A percentile compares a stretch with the other conserved stretches of the same genome.
Evolutionary conservation across 176 grass and related monocot genomes (phyloP).

Genomic region (Aegilops longissima): DNA sequence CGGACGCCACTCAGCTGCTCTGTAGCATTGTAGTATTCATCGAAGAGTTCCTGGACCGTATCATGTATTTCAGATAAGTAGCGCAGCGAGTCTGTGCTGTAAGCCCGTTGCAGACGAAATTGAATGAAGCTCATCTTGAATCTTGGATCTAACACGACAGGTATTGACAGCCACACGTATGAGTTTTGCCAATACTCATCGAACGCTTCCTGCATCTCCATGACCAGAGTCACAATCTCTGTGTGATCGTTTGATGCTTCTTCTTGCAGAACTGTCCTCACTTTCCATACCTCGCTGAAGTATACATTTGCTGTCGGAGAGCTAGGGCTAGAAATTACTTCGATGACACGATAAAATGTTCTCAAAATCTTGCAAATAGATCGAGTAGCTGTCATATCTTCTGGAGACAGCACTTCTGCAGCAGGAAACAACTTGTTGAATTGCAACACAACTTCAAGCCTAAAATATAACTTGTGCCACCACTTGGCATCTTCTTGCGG

Average conservation of each 20-base stretch:
- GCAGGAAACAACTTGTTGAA: conserved; percentile 48
- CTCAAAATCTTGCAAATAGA: conserved; percentile 51
- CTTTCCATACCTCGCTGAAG: conserved; percentile 59
- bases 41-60: conserved; percentile 38
- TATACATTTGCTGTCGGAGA: conserved; percentile 41
- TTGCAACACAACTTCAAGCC: conserved; percentile 53
- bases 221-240: conserved; percentile 25
- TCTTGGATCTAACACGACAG: conserved; percentile 50
- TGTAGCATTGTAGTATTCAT: conserved; percentile 32
- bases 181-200: conserved; percentile 43
- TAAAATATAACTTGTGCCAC: conserved; percentile 54
- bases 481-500: conserved; percentile 48
- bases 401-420: conserved; percentile 26
- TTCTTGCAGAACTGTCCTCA: conserved; percentile 49
- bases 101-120: conserved; percentile 47
- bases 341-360: conserved; percentile 46
- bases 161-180: conserved; percentile 48
- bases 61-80: conserved; percentile 32
- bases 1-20: conserved; percentile 4
- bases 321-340: conserved; percentile 39
- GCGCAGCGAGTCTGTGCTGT: conserved; percentile 17
- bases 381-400: conserved; percentile 28
- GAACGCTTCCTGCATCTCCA: conserved; percentile 37
- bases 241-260: conserved; percentile 31
- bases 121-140: conserved; percentile 45